These are phyloP conservation scores for Coemansia sp. DNA, from an alignment of 371 early-diverging fungal species.

Conservation along the genomic window DNA sequence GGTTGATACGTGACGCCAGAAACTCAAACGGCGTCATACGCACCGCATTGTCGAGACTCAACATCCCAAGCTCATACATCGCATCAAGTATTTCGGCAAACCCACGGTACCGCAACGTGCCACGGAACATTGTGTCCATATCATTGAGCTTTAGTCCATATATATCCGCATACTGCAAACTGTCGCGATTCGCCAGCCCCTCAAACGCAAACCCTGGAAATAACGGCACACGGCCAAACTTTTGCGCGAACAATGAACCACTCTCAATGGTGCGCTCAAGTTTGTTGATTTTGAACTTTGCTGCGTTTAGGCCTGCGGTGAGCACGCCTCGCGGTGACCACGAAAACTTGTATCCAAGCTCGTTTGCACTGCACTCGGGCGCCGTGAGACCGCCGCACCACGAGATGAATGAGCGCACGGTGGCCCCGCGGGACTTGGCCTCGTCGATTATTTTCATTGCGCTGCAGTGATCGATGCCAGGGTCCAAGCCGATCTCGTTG, in stretches of 20 bases:
- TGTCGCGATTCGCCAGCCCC: constrained; percentile 95
- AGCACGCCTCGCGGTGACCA: constrained; percentile 97
- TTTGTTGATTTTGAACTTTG: constrained; percentile 81
- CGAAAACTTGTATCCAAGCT: constrained; percentile 98
- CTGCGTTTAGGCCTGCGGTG: constrained; percentile 88
- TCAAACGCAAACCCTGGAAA: constrained; percentile 80
- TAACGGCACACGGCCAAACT: constrained; percentile 67
- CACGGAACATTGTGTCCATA: constrained; percentile 88
- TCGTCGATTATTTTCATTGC: constrained; percentile 96
- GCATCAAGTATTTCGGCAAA: constrained; percentile 50
- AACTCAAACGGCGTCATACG: constrained; percentile 6
- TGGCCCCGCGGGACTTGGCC: constrained; percentile 69
- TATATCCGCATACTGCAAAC: constrained; percentile 84
- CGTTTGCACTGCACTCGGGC: constrained; percentile 89
- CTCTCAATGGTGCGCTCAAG: constrained; percentile 83
- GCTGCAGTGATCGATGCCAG: constrained; percentile 96
- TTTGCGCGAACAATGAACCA: constrained; percentile 65
- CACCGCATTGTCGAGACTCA: constrained; percentile 16
- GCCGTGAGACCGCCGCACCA: constrained; percentile 99
- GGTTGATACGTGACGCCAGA: constrained; percentile 13
- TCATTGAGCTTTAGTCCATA: constrained; percentile 70
- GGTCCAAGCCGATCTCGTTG: constrained; percentile 98
- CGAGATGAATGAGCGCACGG: constrained; percentile 81
- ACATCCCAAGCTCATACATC: constrained; percentile 38
- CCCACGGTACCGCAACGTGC: constrained; percentile 85